Evolutionary conservation across 192 early-diverging fungal species (phyloP), one percentile per base, ranked within the genome.

Genomic region (Polychytrium aggregatum): DNA sequence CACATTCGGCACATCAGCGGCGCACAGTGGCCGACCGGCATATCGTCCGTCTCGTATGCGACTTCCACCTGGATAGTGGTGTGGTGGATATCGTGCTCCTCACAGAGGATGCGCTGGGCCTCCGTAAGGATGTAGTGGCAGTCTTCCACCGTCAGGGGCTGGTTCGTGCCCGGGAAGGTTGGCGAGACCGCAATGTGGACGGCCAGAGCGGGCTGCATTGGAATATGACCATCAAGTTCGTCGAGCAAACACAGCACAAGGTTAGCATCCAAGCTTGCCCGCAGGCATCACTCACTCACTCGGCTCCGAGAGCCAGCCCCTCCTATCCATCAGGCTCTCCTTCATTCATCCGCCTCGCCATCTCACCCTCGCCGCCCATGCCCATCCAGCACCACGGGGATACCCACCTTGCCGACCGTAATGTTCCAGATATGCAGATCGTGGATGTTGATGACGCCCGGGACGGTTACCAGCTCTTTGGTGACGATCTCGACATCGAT

Each of bases 341-440:
- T n/a, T n/a, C n/a, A n/a, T n/a, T n/a, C n/a, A n/a, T n/a, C n/a
- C n/a, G n/a, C n/a, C n/a, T n/a, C n/a, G n/a, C n/a, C n/a, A n/a
- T n/a, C n/a, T n/a, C n/a, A n/a, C n/a, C n/a, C n/a, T n/a, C n/a
- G n/a, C n/a, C n/a, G n/a, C n/a, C n/a, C n/a, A n/a, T n/a, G n/a
- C n/a, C n/a, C n/a, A n/a, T n/a, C n/a, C n/a, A n/a, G n/a, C n/a
- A n/a, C n/a, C n/a, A n/a, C n/a, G n/a, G n/a, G n/a, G n/a, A n/a
- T n/a, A n/a, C 2, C 3, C 31, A 47, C 56, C 28, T 70, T 65
- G 14, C 74, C 77, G 8, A 77, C 37, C 2, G 81, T 82, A 28
- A 82, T 48, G 0, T 63, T 63, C 81, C 81, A 82, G 16, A 79
- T 53, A 57, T 82, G 74, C 11, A 82, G 59, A n/a, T 75, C 57